Conservation (phyloP, 2,329 filamentous ascomycete genomes). For the Diaporthe batatas region DNA sequence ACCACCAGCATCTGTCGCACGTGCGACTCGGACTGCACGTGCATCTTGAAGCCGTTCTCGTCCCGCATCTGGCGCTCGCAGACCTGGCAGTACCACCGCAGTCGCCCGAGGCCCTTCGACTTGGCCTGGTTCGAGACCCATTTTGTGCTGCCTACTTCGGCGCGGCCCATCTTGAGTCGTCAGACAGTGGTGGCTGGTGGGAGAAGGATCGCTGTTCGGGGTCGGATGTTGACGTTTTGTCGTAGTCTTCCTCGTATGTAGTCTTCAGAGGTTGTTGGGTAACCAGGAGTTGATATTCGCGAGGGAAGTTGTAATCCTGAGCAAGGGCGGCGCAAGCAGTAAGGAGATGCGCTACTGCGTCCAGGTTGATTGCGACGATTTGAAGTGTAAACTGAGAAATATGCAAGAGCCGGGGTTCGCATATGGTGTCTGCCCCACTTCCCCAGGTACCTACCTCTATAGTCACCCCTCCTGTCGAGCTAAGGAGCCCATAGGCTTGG, state of each 20-base stretch:
- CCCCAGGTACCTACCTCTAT: too few species aligned
- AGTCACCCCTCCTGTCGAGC: too few species aligned
- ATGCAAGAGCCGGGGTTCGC: constrained; percentile 19
- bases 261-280: background rate
- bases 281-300: background rate
- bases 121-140: constrained; percentile 93
- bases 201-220: background rate
- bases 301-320: background rate
- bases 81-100: constrained; percentile 92
- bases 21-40: constrained; percentile 86
- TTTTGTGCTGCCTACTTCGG: constrained; percentile 93
- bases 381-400: background rate
- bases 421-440: background rate
- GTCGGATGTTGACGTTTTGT: background rate
- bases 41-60: constrained; percentile 93
- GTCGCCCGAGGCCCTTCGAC: constrained; percentile 79
- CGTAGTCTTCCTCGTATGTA: background rate
- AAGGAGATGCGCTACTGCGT: background rate
- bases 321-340: background rate
- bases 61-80: constrained; percentile 84
- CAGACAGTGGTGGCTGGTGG: background rate
- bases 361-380: background rate
- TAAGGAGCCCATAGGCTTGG: too few species aligned
- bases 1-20: constrained; percentile 91
- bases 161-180: constrained; percentile 81